These are phyloP conservation scores for Dendrobium chrysotoxum DNA, from an alignment of 106 monocot genomes.

Conservation along the genomic window DNA sequence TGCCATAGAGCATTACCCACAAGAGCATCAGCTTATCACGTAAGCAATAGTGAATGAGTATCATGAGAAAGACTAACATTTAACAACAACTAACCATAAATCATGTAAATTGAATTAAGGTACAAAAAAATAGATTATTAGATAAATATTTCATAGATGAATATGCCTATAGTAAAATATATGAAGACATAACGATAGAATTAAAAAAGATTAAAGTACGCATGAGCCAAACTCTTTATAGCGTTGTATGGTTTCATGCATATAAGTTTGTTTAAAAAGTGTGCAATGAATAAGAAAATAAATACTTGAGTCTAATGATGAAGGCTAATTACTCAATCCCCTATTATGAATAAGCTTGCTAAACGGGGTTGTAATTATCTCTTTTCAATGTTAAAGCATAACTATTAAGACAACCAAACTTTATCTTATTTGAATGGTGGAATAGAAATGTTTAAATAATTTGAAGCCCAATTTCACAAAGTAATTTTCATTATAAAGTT, in stretches of 20 bases:
- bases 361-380: conserved; percentile 54
- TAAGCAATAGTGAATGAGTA: too few relatives aligned
- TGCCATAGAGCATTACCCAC: too few relatives aligned
- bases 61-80: too few relatives aligned
- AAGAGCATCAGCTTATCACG: too few relatives aligned
- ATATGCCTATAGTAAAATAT: neutral
- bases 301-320: neutral
- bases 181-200: neutral
- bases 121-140: neutral
- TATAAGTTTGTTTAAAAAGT: neutral
- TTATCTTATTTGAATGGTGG: too few relatives aligned
- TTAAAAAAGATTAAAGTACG: neutral
- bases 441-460: too few relatives aligned
- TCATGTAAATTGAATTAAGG: neutral
- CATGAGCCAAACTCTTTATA: neutral
- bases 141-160: neutral
- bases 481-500: too few relatives aligned
- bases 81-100: too few relatives aligned
- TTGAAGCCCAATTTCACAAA: too few relatives aligned
- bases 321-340: conserved; percentile 55
- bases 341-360: conserved; percentile 67
- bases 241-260: neutral
- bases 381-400: conserved; percentile 58
- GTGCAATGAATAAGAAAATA: neutral
- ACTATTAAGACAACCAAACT: conserved; percentile 54